Evolutionary conservation across 2,329 filamentous ascomycete species (phyloP).

Genomic region (Trichophaea hybrida): DNA sequence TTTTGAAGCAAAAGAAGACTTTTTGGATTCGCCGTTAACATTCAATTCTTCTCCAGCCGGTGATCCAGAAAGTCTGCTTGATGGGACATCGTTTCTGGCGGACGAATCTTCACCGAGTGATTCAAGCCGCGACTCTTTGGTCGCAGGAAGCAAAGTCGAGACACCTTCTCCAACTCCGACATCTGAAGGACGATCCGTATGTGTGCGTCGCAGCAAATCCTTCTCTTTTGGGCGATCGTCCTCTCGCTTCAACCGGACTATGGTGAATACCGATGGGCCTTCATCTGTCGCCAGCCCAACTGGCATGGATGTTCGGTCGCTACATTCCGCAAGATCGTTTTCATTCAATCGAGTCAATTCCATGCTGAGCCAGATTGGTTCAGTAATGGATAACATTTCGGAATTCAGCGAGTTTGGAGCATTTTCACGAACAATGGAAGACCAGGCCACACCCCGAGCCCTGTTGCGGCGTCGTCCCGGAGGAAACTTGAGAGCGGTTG

Average conservation of each 20-base stretch:
- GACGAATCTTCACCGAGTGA: not conserved
- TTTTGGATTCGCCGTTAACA: constrained; percentile 5
- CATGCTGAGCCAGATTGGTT: constrained; percentile 12
- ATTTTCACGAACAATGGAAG: not conserved
- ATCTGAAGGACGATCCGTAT: not conserved
- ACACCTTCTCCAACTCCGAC: not conserved
- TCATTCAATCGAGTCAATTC: constrained; percentile 17
- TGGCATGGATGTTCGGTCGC: constrained; percentile 10
- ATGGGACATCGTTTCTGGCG: not conserved
- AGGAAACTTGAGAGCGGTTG: constrained; percentile 56
- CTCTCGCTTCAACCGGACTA: constrained; percentile 20
- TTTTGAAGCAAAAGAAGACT: not conserved
- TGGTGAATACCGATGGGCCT: constrained; percentile 4
- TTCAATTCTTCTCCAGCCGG: not conserved
- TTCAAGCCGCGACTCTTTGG: not conserved
- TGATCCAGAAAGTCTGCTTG: not conserved
- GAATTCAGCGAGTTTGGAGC: constrained; percentile 27
- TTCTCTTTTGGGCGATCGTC: constrained; percentile 29
- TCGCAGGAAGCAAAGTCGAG: not conserved
- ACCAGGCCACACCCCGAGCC: not conserved
- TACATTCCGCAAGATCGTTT: constrained; percentile 18
- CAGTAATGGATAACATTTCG: constrained; percentile 17
- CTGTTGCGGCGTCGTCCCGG: constrained; percentile 58
- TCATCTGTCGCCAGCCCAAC: constrained; percentile 5
- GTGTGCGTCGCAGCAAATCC: constrained; percentile 28